Base-by-base conservation (phyloP, 2,329 filamentous ascomycete species). In the Pezicula radicicola region DNA sequence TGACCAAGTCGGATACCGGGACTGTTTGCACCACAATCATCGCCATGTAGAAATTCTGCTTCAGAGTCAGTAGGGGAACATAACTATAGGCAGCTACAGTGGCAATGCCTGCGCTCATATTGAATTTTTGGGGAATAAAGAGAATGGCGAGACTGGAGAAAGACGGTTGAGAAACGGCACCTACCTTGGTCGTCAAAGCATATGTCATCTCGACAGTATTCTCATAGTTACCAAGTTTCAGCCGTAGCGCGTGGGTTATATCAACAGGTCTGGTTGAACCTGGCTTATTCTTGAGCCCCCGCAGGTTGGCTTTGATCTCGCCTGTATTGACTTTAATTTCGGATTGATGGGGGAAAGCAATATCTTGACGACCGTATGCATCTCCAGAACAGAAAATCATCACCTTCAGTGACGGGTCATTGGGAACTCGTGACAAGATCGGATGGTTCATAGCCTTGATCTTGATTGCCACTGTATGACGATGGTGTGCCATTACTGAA, bases 201-300 rank as follows among this genome's bases (percentile, higher is more conserved):
- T 97, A 99, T 39, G 91, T 96, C 69, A 99, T 86, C 52, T 88
- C 83, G 55, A 99, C 74, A 46, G 77, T 84, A 66, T 97, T 97
- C 49, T 74, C 74, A 65, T 93, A 95, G 41, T 78, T 78, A 16
- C 77, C 65, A 10, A 84, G 81, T 57, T 82, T 85, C 28, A 89
- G 81, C 16, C 87, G 83, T 43, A 97, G 75, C 54, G 83, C 79
- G 58, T 81, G 76, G 7, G 94, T 99, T 55, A 99, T 88, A 70
- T 99, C 94, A 44, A 90, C 91, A 7, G 94, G 94, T 63, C 91
- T 85, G 39, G 94, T 99, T 42, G 94, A 95, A 19, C 94, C 94
- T 6, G 93, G 90, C 69, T 94, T 96, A 69, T 96, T 97, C 72
- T 99, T 99, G 55, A 99, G 72, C 4, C 94, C 94, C 60, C 94